Base-by-base conservation (phyloP, 345 rosid species). In the Populus nigra region DNA sequence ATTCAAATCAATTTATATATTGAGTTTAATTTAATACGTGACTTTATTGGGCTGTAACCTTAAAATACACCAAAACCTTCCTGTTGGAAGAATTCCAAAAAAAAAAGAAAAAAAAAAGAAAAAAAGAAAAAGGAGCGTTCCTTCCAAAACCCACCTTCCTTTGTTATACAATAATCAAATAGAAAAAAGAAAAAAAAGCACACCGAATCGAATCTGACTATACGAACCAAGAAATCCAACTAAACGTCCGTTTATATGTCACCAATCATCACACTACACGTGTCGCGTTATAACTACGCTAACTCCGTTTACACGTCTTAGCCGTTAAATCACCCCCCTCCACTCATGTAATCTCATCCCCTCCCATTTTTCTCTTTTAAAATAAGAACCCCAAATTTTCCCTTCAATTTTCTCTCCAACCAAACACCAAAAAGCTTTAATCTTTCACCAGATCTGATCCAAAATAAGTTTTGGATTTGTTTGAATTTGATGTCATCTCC, bases 401-500 rank as follows among this genome's bases (percentile, higher is more conserved):
- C 6, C 31, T 27, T 68, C 27, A 71, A 57, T 61, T 45, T 49
- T n/a, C 18, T n/a, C 38, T n/a, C 74, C n/a, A 3, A 23, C 55
- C 73, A 9, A 43, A 27, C 53, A 35, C 57, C 55, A 68, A 9
- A 23, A 59, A 59, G 15, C 63, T 38, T 13, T 12, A 8, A 22
- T 68, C 49, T 20, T 10, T 38, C 25, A 3, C 10, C 47, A 68
- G 25, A 68, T 36, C 71, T 6, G 13, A 18, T 8, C 22, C 23
- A 3, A 38, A 68, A 38, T 8, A 38, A 38, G 11, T 59, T n/a
- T 23, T 22, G 45, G 23, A 8, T 7, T 8, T 0, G 10, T 73
- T 72, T 55, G 72, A 75, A 83, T 50, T 77, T 67, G 77, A 91
- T 91, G 91, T 86, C 97, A 62, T 75, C 89, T 18, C 71, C 77